Base-by-base conservation (phyloP, 2,329 filamentous ascomycete species). In the Alternaria sp. region DNA sequence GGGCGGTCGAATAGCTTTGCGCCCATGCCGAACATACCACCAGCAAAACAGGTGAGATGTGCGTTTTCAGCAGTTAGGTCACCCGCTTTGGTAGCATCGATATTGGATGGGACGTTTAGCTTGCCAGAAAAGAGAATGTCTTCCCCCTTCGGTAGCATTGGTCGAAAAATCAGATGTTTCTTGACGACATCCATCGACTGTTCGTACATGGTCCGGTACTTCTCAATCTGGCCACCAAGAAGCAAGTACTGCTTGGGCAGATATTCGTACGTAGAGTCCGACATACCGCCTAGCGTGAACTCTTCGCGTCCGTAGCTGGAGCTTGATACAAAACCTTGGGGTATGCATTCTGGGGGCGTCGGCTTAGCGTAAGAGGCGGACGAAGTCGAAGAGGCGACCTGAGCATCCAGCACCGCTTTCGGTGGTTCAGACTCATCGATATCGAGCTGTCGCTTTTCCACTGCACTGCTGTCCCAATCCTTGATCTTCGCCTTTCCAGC, bases 21-120 rank as follows among this genome's bases (percentile, higher is more conserved):
- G 1, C 86, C 88, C 36, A 93, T 83, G 1, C 83, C 90, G 46
- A 91, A 88, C 81, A 90, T 88, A 9, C 89, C 91, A 7, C 90
- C 90, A 3, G 86, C 81, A 71, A 91, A 93, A 76, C 90, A 93
- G 3, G 85, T 84, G 2, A 92, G 80, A 72, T 93, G 91, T 59
- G 89, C 86, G 11, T 81, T 78, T 39, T 81, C 78, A 1, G 74
- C 67, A 43, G 78, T 68, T 0, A 81, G 69, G 34, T 68, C 63
- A 7, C 66, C 49, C 12, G 59, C 32, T 42, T 67, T 63, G 66
- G 75, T 20, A 67, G 70, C 60, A 70, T 68, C 63, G 26, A 60
- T 53, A 2, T 30, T 47, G 0, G 69, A 78, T 70, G 47, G 75
- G 24, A 81, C 79, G n/a, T 71, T 74, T 2, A 82, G 52, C 61